Evolutionary conservation across 2,329 filamentous ascomycete genomes (phyloP).

Genomic region (Penicillium oxalicum): DNA sequence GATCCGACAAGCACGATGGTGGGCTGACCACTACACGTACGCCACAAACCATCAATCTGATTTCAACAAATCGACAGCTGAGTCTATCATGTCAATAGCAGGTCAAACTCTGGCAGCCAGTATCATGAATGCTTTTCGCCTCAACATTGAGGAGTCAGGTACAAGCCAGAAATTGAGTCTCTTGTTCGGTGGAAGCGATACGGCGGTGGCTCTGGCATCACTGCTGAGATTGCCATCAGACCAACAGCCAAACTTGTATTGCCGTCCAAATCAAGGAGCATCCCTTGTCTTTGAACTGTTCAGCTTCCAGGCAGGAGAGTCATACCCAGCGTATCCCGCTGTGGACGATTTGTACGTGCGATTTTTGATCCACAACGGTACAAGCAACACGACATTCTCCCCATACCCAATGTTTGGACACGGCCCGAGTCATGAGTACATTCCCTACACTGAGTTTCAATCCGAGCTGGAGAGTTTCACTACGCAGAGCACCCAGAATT

Average conservation of each 20-base stretch:
- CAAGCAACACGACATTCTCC: constrained; percentile 31
- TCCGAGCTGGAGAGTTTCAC: constrained; percentile 40
- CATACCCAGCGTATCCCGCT: constrained; percentile 34
- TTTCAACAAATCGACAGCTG: constrained; percentile 20
- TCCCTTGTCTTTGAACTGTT: constrained; percentile 51
- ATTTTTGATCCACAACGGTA: constrained; percentile 54
- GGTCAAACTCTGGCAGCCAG: constrained; percentile 39
- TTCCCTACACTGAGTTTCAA: constrained; percentile 49
- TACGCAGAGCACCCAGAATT: constrained; percentile 42
- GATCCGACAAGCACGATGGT: constrained; percentile 34
- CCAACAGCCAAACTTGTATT: constrained; percentile 42
- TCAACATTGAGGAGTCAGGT: constrained; percentile 36
- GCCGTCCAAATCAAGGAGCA: constrained; percentile 45
- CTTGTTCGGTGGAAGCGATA: constrained; percentile 46
- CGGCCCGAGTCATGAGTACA: constrained; percentile 41
- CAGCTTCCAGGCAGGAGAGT: constrained; percentile 32
- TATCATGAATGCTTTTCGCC: constrained; percentile 35
- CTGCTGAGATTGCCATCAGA: constrained; percentile 37
- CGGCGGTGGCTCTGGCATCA: constrained; percentile 48
- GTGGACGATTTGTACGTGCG: constrained; percentile 48
- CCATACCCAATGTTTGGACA: constrained; percentile 49
- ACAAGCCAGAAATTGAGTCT: constrained; percentile 41
- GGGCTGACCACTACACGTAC: constrained; percentile 48
- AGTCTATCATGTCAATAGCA: constrained; percentile 35
- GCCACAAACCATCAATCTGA: constrained; percentile 44